These are phyloP conservation scores for Fusarium sp. DNA, from an alignment of 2,329 filamentous ascomycete species.

Conservation along the genomic window DNA sequence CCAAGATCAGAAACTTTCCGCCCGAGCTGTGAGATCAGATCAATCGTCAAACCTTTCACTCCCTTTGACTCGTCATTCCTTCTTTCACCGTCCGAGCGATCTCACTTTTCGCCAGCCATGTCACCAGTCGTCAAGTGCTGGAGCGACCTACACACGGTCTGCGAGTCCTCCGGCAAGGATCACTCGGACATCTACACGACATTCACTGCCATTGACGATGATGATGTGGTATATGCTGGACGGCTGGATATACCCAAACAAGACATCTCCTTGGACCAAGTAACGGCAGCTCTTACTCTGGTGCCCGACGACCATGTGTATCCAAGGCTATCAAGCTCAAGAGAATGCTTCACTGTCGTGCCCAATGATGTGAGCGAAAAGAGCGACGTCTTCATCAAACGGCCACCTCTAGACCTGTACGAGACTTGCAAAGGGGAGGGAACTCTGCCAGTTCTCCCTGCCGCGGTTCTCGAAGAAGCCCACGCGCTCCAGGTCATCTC, in stretches of 20 bases:
- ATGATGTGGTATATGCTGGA: not conserved
- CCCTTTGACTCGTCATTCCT: not conserved
- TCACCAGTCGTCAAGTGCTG: not conserved
- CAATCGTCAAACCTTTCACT: not conserved
- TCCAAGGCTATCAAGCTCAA: not conserved
- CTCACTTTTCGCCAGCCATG: not conserved
- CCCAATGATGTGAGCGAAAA: not conserved
- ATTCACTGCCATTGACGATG: not conserved
- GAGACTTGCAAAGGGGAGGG: not conserved
- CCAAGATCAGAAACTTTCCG: not conserved
- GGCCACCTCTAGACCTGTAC: not conserved
- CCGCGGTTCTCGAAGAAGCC: constrained; percentile 1
- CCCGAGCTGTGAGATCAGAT: not conserved
- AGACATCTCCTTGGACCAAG: not conserved
- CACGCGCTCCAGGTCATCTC: constrained; percentile 1
- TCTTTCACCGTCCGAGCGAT: not conserved
- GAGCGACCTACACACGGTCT: not conserved
- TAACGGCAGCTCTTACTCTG: not conserved
- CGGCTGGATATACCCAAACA: not conserved
- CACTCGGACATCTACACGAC: not conserved
- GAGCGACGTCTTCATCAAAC: not conserved
- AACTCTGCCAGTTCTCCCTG: not conserved
- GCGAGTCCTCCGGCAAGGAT: not conserved
- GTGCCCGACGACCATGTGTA: not conserved
- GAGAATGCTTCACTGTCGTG: not conserved